Percentiles rank a stretch among this genome's conserved stretches.
Evolutionary conservation across 345 rosid species (phyloP).

Genomic region (Cardiospermum halicacabum): DNA sequence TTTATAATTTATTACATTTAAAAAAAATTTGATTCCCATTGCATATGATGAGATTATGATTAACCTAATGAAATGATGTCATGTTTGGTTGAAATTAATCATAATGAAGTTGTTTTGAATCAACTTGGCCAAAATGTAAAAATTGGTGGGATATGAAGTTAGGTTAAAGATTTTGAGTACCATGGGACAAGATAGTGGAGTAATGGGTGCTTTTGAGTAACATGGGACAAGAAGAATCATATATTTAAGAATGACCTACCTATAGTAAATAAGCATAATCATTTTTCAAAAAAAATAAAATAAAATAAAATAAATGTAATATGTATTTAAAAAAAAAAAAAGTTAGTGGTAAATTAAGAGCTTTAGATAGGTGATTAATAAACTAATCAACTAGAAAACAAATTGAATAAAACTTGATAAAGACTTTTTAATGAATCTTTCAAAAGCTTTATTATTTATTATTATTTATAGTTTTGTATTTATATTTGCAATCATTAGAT

Average conservation of each 20-base stretch:
- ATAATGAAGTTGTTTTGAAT: not conserved
- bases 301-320: constrained; percentile 12
- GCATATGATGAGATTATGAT: no score
- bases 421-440: constrained; percentile 23
- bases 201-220: constrained; percentile 5
- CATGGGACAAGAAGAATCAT: no score
- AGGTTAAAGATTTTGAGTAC: constrained; percentile 5
- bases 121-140: not conserved
- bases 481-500: constrained; percentile 21
- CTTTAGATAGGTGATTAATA: constrained; percentile 26
- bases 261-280: constrained; percentile 17
- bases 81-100: no score
- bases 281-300: constrained; percentile 10
- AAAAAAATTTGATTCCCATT: no score
- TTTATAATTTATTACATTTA: no score
- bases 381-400: constrained; percentile 8
- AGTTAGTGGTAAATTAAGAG: constrained; percentile 13
- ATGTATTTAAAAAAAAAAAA: no score
- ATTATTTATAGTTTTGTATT: not conserved
- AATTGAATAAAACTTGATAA: constrained; percentile 20
- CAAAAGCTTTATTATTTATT: constrained; percentile 10
- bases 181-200: not conserved
- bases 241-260: no score
- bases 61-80: no score
- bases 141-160: constrained; percentile 5